Base-by-base conservation (phyloP, 2,329 filamentous ascomycete species). In the Apiospora phragmitis region DNA sequence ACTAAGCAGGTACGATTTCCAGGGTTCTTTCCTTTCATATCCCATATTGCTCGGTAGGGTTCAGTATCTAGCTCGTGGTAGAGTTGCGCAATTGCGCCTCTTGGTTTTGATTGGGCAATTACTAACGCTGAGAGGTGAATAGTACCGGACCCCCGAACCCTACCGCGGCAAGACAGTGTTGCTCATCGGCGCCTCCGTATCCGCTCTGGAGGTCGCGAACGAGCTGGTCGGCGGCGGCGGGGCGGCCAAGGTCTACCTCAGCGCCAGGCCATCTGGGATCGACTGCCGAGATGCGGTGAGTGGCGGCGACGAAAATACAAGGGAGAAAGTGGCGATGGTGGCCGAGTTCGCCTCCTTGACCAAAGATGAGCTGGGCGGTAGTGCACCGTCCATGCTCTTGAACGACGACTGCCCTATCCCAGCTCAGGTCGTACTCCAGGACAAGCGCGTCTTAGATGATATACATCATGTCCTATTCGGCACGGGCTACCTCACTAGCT, bases 21-120 rank as follows among this genome's bases (percentile, higher is more conserved):
- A 92, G 87, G 88, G 88, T 91, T 75, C 68, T 79, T 14, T 74
- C 76, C 4, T 89, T 88, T 72, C 87, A 88, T 0, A 82, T 81
- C 0, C 76, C 5, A 85, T 93, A n/a, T 85, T 91, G 93, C 76
- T 93, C 93, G 0, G 95, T 77, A 87, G 88, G 88, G 72, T 96
- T 93, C 75, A 87, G 93, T 12, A 86, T 24, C 43, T n/a, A n/a
- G n/a, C n/a, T n/a, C n/a, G n/a, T n/a, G n/a, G n/a, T n/a, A n/a
- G n/a, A n/a, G n/a, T n/a, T n/a, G n/a, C n/a, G n/a, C 42, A 43
- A 81, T 87, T 9, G 90, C 90, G 67, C 88, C 86, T 26, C 77
- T 82, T 1, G 80, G 82, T 1, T 86, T 83, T 0, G 80, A 82
- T 3, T 74, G 80, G 2, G 80, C 86, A 49, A 84, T 86, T 9